Evolutionary conservation across 2,329 filamentous ascomycete species (phyloP).

Genomic region (Magnaporthales sp.): DNA sequence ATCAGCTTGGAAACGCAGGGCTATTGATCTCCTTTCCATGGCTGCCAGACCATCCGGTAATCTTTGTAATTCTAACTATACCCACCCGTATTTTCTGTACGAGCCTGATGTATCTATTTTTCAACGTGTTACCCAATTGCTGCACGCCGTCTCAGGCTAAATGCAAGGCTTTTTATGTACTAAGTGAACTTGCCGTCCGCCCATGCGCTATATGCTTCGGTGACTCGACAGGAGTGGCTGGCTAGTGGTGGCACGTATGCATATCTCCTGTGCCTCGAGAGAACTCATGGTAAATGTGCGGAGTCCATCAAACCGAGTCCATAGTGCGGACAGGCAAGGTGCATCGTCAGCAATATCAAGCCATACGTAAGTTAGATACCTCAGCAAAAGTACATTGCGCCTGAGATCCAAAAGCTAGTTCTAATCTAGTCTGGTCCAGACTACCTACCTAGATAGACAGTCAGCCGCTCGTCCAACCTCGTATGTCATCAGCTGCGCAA

Average conservation of each 20-base stretch:
- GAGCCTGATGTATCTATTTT: not conserved
- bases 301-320: not conserved
- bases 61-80: not conserved
- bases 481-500: not conserved
- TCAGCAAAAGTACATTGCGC: not conserved
- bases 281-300: not conserved
- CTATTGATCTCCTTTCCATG: not conserved
- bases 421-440: not conserved
- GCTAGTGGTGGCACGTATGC: not conserved
- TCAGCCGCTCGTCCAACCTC: slow-evolving; percentile 1
- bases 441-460: not conserved
- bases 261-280: not conserved
- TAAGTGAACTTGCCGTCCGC: not conserved
- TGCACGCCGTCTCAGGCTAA: not conserved
- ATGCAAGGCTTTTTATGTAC: not conserved
- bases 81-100: not conserved
- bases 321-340: not conserved
- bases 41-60: not conserved
- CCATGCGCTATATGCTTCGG: not conserved
- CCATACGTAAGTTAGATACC: not conserved
- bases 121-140: not conserved
- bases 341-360: not conserved
- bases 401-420: not conserved
- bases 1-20: not conserved
- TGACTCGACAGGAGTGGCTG: not conserved